Evolutionary conservation across 129 eudicot genomes (phyloP).

Genomic region (Escallonia herrerae): DNA sequence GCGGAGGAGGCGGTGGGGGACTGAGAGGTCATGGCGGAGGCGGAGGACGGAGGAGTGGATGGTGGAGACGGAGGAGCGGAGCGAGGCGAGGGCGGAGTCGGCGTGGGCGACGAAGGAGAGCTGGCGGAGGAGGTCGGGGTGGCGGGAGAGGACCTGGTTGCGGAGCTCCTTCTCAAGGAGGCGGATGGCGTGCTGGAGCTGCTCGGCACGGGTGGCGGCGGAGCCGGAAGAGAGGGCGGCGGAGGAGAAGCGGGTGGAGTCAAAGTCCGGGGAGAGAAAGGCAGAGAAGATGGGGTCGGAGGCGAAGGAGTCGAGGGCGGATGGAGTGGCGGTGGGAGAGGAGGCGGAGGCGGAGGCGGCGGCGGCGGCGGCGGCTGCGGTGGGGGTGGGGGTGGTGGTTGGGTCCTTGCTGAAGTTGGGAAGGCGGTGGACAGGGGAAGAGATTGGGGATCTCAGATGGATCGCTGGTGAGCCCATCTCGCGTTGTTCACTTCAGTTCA

Average conservation of each 20-base stretch:
- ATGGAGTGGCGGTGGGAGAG: too few species aligned
- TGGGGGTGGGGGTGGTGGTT: constrained; percentile 17
- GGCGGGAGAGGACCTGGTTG: constrained; percentile 60
- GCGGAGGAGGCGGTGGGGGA: constrained; percentile 52
- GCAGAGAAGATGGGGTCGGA: constrained; percentile 75
- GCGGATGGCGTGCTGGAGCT: constrained; percentile 75
- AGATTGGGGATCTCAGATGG: constrained; percentile 22
- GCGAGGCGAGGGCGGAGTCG: constrained; percentile 55
- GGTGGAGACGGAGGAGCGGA: constrained; percentile 50
- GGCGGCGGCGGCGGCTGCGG: constrained; percentile 13
- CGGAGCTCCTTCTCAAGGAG: constrained; percentile 69
- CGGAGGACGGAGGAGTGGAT: constrained; percentile 62
- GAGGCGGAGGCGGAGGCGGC: constrained; percentile 62
- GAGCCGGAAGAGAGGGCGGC: constrained; percentile 90
- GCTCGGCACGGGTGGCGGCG: constrained; percentile 74
- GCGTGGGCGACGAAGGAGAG: constrained; percentile 60
- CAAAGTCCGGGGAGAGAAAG: constrained; percentile 66
- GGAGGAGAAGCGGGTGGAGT: constrained; percentile 78
- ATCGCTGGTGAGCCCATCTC: constrained; percentile 26
- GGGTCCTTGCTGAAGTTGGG: constrained; percentile 13
- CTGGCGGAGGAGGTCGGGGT: constrained; percentile 55
- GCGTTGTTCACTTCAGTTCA: too few species aligned
- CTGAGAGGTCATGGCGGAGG: constrained; percentile 68
- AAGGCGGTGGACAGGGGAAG: constrained; percentile 31
- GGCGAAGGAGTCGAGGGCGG: too few species aligned